Base-by-base conservation (phyloP, 192 early-diverging fungal species). In the Coemansia umbellata region DNA sequence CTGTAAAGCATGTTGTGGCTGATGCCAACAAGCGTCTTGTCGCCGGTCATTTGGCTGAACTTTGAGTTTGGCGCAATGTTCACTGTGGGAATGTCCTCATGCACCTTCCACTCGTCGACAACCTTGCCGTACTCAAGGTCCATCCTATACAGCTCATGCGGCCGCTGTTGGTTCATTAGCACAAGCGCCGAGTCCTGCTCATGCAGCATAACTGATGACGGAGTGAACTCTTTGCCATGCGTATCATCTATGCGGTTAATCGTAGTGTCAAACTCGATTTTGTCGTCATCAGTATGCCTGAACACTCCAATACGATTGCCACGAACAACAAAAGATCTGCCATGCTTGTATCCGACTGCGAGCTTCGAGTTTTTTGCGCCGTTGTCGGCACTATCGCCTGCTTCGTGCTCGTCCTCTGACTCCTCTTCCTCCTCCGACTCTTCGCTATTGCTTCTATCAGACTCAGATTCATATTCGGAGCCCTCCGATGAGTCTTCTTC, bases 281-380 rank as follows among this genome's bases (percentile, higher is more conserved):
- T 74, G 59, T 90, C 87, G 58, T 80, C 77, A 31, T 86, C 79
- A 2, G 80, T 81, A 65, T 93, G 88, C 56, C 78, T 82, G 55
- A 94, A 91, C 8, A 97, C 92, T 5, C 94, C 93, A 58, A 97
- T 92, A 32, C 81, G 82, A 69, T 84, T 80, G 22, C 94, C 94
- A 26, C 92, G 88, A 11, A 94, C 85, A 18, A 95, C 89, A 74
- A 91, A 95, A 9, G 94, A 93, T 15, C 91, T 84, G 42, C 89
- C 85, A 61, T 87, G 77, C 67, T 91, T 90, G 72, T 85, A 85
- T 0, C 92, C 92, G 30, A 95, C 87, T 3, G 87, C 84, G 30
- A 97, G 80, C 41, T 84, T 85, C 9, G 81, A 90, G 71, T 94
- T 94, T 48, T 78, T 82, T 21, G 66, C 78, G 31, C 47, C 50